These are phyloP conservation scores for Pythium rishiriense DNA, from an alignment of 352 stramenopile genomes.

Conservation along the genomic window DNA sequence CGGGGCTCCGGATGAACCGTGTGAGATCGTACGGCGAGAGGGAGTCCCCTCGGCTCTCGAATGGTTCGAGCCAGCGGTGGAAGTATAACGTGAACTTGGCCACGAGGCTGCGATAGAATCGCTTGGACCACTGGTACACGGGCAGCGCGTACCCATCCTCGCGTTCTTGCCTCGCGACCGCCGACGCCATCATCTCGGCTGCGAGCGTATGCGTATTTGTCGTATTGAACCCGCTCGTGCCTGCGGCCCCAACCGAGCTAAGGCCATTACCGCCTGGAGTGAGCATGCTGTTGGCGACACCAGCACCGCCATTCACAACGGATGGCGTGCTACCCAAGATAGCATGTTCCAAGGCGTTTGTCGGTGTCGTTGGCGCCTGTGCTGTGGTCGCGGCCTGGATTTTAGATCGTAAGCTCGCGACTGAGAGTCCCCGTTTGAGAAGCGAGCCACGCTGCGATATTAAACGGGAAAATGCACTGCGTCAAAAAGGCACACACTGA, in stretches of 20 bases:
- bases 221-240: constrained; percentile 34
- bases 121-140: constrained; percentile 80
- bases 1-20: constrained; percentile 69
- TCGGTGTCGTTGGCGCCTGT: constrained; percentile 35
- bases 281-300: constrained; percentile 20
- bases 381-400: constrained; percentile 30
- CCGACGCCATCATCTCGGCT: constrained; percentile 80
- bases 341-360: constrained; percentile 67
- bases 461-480: constrained; percentile 58
- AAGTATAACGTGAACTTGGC: constrained; percentile 87
- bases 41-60: constrained; percentile 59
- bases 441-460: constrained; percentile 63
- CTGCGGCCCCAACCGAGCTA: constrained; percentile 28
- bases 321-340: constrained; percentile 51
- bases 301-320: constrained; percentile 13
- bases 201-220: constrained; percentile 47
- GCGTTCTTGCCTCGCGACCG: constrained; percentile 69
- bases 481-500: not conserved
- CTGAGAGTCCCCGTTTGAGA: constrained; percentile 46
- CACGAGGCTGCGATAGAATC: constrained; percentile 82
- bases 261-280: constrained; percentile 26
- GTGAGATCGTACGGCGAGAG: constrained; percentile 67
- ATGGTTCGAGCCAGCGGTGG: constrained; percentile 69
- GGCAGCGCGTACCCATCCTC: constrained; percentile 79
- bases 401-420: constrained; percentile 31